Base-by-base conservation (phyloP, 306 rosid genomes). In the Cicer chorassanicum region DNA sequence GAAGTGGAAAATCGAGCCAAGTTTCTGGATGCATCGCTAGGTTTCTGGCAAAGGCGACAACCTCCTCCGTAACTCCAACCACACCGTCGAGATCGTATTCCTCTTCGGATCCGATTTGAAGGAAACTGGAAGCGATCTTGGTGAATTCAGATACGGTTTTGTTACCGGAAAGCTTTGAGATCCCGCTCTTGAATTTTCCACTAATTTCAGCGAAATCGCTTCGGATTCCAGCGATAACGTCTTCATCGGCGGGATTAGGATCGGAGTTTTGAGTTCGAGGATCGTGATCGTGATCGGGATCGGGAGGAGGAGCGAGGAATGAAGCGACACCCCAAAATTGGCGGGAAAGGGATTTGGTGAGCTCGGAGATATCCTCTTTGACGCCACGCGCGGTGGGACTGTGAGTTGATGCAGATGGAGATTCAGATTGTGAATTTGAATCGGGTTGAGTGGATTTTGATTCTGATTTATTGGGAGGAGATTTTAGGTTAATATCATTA, bases 261-360 rank as follows among this genome's bases (percentile, higher is more conserved):
- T 71, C 80, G n/a, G 87, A 44, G 80, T 49, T 61, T 72, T 51
- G 79, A 16, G 62, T 34, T 15, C 40, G 65, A 12, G 85, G 59
- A 7, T 65, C 70, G 9, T 73, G 53, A 13, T 88, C 89, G n/a
- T 77, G 65, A 21, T 89, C 92, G n/a, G 64, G 75, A 39, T 67
- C 72, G 57, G 97, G 89, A 0, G 90, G 90, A 4, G 97, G 97
- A 1, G 96, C 97, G 34, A 92, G 96, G 76, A 92, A 92, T 8
- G 97, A 88, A 50, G 97, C 96, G 39, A 92, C 96, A 73, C 96
- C 97, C 97, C 93, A 90, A 38, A 92, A 80, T 62, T 92, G 93
- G 46, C 96, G 93, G 24, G 89, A 76, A 1, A 92, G 66, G 74
- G 92, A 81, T 81, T 92, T 82, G 63, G 87, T 87, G 74, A 92